Base-by-base conservation (phyloP, 139 green algal genomes). In the Ettlia oleoabundans region DNA sequence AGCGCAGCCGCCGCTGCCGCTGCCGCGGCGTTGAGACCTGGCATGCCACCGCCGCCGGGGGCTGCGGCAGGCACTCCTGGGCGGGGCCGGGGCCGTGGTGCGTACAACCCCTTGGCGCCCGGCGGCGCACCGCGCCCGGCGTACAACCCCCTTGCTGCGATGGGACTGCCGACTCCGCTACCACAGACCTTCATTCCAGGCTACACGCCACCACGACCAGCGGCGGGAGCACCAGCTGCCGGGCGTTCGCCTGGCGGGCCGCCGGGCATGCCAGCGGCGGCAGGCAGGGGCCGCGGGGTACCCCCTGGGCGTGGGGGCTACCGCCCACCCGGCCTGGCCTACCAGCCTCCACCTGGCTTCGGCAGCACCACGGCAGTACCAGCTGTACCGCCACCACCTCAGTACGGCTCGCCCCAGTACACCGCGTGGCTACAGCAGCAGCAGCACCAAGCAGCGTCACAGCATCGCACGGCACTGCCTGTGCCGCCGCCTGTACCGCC, bases 381-480 rank as follows among this genome's bases (percentile, higher is more conserved):
- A 58, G 47, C 67, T 4, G 67, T 13, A 26, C 10, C 38, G 28
- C 1, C 42, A 9, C 22, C 69, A 4, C 28, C 69, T 28, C 41
- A 24, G 2, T 75, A 75, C 42, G 69, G 69, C 69, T 62, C 69
- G 10, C 69, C 69, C 5, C 69, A 76, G 69, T 62, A 76, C 69
- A 9, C 24, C 8, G 69, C 42, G 7, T 76, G 69, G 69, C 69
- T 76, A 42, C 69, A 42, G 42, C 69, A 63, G 42, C 69, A 76
- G 69, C 69, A 76, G 69, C n/a, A n/a, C n/a, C n/a, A n/a, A n/a
- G n/a, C n/a, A n/a, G n/a, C n/a, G n/a, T n/a, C n/a, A n/a, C n/a
- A n/a, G n/a, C n/a, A n/a, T n/a, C n/a, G n/a, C n/a, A n/a, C n/a
- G n/a, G n/a, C n/a, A n/a, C n/a, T n/a, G n/a, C n/a, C n/a, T n/a